Conservation (phyloP, 805 yeast genomes). For the Candida peoriensis region DNA sequence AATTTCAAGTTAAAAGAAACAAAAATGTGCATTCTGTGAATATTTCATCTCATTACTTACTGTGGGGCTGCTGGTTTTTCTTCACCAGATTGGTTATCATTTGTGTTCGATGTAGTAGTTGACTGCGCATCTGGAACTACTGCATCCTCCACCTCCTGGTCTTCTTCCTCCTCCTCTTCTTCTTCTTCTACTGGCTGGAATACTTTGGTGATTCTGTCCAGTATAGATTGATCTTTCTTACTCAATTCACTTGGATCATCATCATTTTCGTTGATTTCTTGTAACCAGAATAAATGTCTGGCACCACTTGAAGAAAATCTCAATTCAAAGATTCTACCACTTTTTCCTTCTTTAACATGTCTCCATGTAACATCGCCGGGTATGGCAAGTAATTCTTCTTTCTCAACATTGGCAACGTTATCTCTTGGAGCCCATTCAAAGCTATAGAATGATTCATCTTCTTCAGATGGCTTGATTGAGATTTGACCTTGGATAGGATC, state of each 20-base stretch:
- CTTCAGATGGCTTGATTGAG: slow-evolving; percentile 54
- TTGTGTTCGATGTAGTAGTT: no score
- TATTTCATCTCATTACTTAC: not conserved
- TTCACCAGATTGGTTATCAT: no score
- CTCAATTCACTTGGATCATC: slow-evolving; percentile 55
- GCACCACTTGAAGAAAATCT: slow-evolving; percentile 61
- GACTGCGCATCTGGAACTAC: no score
- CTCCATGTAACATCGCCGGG: slow-evolving; percentile 85
- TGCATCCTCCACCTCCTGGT: no score
- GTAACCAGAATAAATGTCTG: slow-evolving; percentile 62
- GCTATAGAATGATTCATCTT: slow-evolving; percentile 66
- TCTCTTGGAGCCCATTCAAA: slow-evolving; percentile 72
- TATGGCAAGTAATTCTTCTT: slow-evolving; percentile 64
- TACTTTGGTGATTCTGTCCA: slow-evolving; percentile 42
- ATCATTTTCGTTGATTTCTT: slow-evolving; percentile 60
- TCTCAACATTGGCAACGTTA: slow-evolving; percentile 37
- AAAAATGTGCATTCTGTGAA: no score
- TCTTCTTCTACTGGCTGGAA: slow-evolving; percentile 38
- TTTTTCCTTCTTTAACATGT: slow-evolving; percentile 59
- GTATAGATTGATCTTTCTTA: slow-evolving; percentile 47
- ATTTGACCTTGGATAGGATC: slow-evolving; percentile 63
- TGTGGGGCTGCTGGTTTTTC: not conserved
- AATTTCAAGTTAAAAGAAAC: not conserved
- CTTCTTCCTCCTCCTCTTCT: slow-evolving; percentile 30
- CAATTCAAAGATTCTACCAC: slow-evolving; percentile 74